Base-by-base conservation (phyloP, 208 protist species). In the Trypanosoma platydactyli region DNA sequence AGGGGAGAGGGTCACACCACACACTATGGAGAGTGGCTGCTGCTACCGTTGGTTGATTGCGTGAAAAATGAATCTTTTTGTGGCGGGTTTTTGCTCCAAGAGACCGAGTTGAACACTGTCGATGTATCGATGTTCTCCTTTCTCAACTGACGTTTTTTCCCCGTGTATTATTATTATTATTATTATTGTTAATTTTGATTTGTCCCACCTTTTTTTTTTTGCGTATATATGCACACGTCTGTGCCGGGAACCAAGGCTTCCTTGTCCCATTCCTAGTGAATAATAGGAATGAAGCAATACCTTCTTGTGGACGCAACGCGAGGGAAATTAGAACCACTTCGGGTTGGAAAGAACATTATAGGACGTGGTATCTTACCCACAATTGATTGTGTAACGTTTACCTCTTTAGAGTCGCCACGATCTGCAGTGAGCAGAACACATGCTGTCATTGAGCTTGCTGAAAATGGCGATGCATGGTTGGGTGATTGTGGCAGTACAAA, bases 401-500 rank as follows among this genome's bases (percentile, higher is more conserved):
- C 94, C 42, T 77, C 76, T 53, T 59, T 96, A 15, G 79, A 89
- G 33, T 90, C 88, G 0, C 76, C 86, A 3, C 74, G 64, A 16
- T 58, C 69, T 1, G 77, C 86, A 3, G 75, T 96, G 22, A 96
- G 91, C 62, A 79, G 91, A 5, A 75, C 88, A 71, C 91, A 96
- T 56, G 91, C 91, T 0, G 72, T 85, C 20, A 82, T 96, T 53
- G 84, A 92, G 40, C 60, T 96, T 1, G 77, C 69, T 16, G 42
- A 78, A 7, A 96, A 96, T 64, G 88, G 86, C 0, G 91, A 96
- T 55, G 87, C 83, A 30, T 96, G 91, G 88, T 48, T 96, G 15
- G 69, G 60, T 25, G 91, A 96, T 71, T 91, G 84, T 71, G 80
- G 83, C 41, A 94, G 88, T 38, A 96, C 91, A 2, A 96, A 96